Conservation (phyloP, 345 rosid species). For the Aethionema arabicum region DNA sequence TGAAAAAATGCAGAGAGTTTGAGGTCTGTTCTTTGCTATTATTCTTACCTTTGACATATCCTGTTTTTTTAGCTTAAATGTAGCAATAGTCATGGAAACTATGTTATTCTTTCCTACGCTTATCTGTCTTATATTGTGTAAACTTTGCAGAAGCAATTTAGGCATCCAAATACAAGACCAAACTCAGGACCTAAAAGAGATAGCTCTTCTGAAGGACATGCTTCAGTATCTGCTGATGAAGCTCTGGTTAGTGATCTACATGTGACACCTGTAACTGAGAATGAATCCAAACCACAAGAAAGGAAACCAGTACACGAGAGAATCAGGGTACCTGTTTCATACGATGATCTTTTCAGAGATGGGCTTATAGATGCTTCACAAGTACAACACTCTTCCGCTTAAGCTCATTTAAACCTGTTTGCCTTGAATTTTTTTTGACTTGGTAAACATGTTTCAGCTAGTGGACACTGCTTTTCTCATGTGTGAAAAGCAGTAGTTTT, state of each 20-base stretch:
- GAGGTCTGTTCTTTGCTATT: conserved; percentile 55
- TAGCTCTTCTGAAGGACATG: conserved; percentile 36
- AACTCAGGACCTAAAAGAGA: conserved; percentile 36
- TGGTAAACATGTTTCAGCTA: conserved; percentile 24
- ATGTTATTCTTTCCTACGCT: background rate
- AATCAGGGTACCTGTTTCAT: conserved; percentile 81
- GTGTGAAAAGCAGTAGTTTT: conserved; percentile 26
- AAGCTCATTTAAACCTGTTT: conserved; percentile 24
- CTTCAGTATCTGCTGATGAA: conserved; percentile 34
- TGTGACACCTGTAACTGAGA: conserved; percentile 31
- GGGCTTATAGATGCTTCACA: conserved; percentile 37
- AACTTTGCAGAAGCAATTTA: conserved; percentile 79
- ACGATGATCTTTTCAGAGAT: conserved; percentile 58
- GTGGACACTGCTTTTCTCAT: conserved; percentile 27
- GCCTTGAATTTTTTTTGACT: conserved; percentile 22
- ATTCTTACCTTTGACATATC: conserved; percentile 15
- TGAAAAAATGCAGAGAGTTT: conserved; percentile 83
- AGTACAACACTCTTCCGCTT: conserved; percentile 29
- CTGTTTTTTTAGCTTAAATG: conserved; percentile 11
- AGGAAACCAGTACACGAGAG: conserved; percentile 68
- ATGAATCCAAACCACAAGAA: conserved; percentile 39
- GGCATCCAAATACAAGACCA: conserved; percentile 44
- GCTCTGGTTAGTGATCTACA: conserved; percentile 24
- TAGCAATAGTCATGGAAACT: conserved; percentile 1
- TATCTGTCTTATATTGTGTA: conserved; percentile 1